phyloP scores from a whole-genome alignment of 768 basidiomycete genomes.

The Amanita rubescens region DNA sequence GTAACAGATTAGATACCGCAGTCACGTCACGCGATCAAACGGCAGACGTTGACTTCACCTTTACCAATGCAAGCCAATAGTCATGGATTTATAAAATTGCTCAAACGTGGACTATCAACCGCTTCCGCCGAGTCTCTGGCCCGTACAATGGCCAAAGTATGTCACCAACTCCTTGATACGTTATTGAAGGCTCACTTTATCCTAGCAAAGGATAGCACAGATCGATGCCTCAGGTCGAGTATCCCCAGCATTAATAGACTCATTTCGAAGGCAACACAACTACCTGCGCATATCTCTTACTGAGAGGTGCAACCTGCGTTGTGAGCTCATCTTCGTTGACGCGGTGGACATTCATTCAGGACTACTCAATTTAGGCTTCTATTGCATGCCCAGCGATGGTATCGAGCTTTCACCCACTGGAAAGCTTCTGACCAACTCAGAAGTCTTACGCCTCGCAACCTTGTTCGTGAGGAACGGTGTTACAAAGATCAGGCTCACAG shows the following conservation, averaged over 20 bases:
- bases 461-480: constrained; percentile 80
- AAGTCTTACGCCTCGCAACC: constrained; percentile 63
- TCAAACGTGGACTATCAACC: neutral
- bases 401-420: constrained; percentile 63
- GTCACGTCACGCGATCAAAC: neutral
- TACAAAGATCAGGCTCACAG: constrained; percentile 82
- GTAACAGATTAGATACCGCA: neutral
- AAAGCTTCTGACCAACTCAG: constrained; percentile 67
- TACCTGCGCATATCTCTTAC: constrained; percentile 88
- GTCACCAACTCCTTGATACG: neutral
- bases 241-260: constrained; percentile 54
- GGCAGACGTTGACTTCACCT: neutral
- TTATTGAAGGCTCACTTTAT: neutral
- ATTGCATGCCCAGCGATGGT: constrained; percentile 86
- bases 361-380: constrained; percentile 53
- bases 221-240: constrained; percentile 43
- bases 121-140: neutral
- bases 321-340: constrained; percentile 28
- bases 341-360: neutral
- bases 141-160: neutral
- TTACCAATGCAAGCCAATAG: neutral
- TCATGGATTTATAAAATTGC: neutral
- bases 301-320: constrained; percentile 83
- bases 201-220: constrained; percentile 47
- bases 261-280: constrained; percentile 63